phyloP scores from a whole-genome alignment of 495 filamentous ascomycete species.

The Podospora anserina region DNA sequence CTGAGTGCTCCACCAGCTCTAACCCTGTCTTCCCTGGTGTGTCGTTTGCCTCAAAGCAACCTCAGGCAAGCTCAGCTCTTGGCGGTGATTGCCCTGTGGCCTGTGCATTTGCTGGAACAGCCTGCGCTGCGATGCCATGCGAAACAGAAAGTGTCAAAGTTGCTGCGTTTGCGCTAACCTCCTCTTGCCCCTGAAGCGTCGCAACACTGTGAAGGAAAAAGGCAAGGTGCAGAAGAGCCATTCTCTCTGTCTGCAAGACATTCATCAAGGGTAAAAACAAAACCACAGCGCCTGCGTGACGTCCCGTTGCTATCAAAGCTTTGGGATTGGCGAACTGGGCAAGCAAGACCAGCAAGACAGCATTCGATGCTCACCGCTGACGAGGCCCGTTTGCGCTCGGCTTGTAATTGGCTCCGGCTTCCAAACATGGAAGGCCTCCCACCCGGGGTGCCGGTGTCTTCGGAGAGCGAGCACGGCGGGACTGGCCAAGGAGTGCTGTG shows the following conservation, averaged over 20 bases:
- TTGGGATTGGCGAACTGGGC: background rate
- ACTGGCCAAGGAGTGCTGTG: background rate
- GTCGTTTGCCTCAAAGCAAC: background rate
- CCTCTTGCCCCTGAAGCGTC: background rate
- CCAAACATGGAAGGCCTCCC: background rate
- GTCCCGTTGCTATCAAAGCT: background rate
- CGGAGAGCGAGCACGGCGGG: background rate
- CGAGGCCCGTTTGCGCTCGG: slow-evolving; percentile 19
- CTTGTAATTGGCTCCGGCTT: slow-evolving; percentile 10
- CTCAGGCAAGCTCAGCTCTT: background rate
- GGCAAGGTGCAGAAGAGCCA: background rate
- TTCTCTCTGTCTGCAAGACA: background rate
- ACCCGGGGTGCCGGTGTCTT: background rate
- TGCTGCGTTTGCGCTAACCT: background rate
- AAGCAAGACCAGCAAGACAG: background rate
- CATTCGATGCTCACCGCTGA: background rate
- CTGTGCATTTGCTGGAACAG: slow-evolving; percentile 8
- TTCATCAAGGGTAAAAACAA: slow-evolving; percentile 1
- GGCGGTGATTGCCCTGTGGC: slow-evolving; percentile 9
- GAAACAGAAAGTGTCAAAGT: background rate
- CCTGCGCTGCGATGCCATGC: slow-evolving; percentile 1
- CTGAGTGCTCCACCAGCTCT: background rate
- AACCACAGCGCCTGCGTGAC: background rate
- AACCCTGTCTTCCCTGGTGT: background rate
- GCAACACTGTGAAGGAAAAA: background rate